Evolutionary conservation across 2,329 filamentous ascomycete species (phyloP), one percentile per base, ranked within the genome.

Genomic region (Alternaria longipes): DNA sequence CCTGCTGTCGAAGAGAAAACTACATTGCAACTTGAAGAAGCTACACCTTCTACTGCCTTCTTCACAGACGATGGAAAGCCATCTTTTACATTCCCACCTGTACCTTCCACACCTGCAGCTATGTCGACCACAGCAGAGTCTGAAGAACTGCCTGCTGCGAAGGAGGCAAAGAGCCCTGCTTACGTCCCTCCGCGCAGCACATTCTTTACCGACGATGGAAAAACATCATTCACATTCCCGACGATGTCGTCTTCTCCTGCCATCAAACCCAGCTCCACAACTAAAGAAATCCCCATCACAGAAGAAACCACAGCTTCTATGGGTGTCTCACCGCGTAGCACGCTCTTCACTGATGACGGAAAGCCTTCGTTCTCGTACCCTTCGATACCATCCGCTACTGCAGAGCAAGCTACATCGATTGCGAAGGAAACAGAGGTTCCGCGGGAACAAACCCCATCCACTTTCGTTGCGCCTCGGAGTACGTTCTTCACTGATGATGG

Each of bases 181-280:
- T 18, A 26, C 26, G 62, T 63, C 24, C 45, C 52, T 12, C 65
- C 65, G 4, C 60, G 57, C 14, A 66, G 59, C 9, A 51, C 54
- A 5, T 61, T 59, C 52, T 64, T 64, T 28, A 56, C 54, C 5
- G 62, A 64, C 40, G 44, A 46, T 26, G 58, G 62, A 11, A 64
- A 58, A 16, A 58, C 62, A 18, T 30, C 54, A 4, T 64, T 62
- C 47, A 52, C 51, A 4, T 61, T 62, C 40, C 57, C 61, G 16
- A 52, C 16, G 9, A 38, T 3, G 30, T 7, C 30, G 36, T 7
- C 30, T 20, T 34, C 30, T 14, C 46, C 46, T 24, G 46, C 16
- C 14, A 36, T 38, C n/a, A 28, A 56, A 8, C 8, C 32, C 11
- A 52, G 22, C 34, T 32, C 18, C 36, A 18, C 4, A 22, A 11